Evolutionary conservation across 495 filamentous ascomycete genomes (phyloP).

Genomic region (Neurospora sp.): DNA sequence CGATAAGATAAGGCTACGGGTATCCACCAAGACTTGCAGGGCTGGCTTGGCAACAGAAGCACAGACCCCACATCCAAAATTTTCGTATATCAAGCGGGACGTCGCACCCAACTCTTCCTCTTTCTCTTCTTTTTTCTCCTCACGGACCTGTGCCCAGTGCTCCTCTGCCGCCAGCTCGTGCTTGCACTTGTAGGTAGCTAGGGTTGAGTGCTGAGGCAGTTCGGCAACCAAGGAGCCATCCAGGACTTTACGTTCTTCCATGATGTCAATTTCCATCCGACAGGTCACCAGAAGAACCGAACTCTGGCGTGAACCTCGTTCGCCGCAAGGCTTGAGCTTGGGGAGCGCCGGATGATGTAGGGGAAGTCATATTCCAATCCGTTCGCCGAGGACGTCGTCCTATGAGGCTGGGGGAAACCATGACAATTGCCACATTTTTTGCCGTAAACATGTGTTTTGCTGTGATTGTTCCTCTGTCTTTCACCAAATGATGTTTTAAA

Average conservation of each 20-base stretch:
- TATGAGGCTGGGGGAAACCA: constrained; percentile 82
- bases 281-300: constrained; percentile 73
- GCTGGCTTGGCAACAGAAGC: background rate
- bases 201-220: constrained; percentile 73
- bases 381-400: constrained; percentile 76
- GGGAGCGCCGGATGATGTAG: constrained; percentile 44
- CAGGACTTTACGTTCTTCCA: constrained; percentile 22
- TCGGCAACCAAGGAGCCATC: constrained; percentile 80
- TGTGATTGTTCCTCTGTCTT: background rate
- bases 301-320: constrained; percentile 49
- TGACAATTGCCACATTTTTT: constrained; percentile 57
- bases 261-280: constrained; percentile 90
- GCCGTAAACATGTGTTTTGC: background rate
- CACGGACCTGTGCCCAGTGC: constrained; percentile 75
- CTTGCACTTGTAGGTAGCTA: constrained; percentile 31
- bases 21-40: background rate
- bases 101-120: constrained; percentile 15
- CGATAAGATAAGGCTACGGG: constrained; percentile 14
- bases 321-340: constrained; percentile 43
- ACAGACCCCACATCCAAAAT: constrained; percentile 17
- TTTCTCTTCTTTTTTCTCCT: constrained; percentile 39
- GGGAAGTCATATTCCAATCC: constrained; percentile 78
- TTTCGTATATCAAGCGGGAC: constrained; percentile 13
- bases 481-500: background rate
- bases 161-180: constrained; percentile 43